Conservation (phyloP, 441 rosid genomes). For the Melastoma candidum region DNA sequence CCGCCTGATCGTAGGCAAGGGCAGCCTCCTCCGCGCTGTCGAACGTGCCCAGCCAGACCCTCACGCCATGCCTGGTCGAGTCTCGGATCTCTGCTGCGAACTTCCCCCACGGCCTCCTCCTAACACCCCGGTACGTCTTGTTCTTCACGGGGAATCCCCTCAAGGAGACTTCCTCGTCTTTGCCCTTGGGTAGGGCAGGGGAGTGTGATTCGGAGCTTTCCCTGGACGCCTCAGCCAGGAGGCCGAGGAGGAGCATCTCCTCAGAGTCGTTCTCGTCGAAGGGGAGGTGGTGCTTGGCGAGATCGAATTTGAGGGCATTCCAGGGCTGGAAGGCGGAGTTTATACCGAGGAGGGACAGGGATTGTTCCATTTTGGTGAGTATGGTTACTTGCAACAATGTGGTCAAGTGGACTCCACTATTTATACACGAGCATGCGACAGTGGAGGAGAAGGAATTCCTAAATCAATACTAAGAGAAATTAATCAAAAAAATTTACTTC, state of each 20-base stretch:
- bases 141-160: constrained; percentile 23
- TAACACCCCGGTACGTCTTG: constrained; percentile 64
- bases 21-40: constrained; percentile 90
- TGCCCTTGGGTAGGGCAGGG: constrained; percentile 19
- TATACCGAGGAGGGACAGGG: too few species aligned
- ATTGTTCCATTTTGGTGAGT: too few species aligned
- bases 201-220: constrained; percentile 14
- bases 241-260: constrained; percentile 72
- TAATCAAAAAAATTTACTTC: too few species aligned
- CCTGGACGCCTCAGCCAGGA: constrained; percentile 35
- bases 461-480: too few species aligned
- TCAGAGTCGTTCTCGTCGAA: constrained; percentile 90
- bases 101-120: constrained; percentile 91
- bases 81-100: constrained; percentile 94
- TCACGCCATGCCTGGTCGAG: constrained; percentile 57
- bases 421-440: too few species aligned
- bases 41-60: constrained; percentile 91
- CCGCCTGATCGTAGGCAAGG: constrained; percentile 86
- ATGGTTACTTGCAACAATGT: too few species aligned
- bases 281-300: constrained; percentile 19
- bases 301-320: too few species aligned
- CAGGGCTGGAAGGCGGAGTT: too few species aligned
- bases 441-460: too few species aligned
- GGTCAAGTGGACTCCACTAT: too few species aligned
- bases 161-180: constrained; percentile 48